Evolutionary conservation across 495 filamentous ascomycete genomes (phyloP), one percentile per base, ranked within the genome.

Genomic region (Neurospora sp.): DNA sequence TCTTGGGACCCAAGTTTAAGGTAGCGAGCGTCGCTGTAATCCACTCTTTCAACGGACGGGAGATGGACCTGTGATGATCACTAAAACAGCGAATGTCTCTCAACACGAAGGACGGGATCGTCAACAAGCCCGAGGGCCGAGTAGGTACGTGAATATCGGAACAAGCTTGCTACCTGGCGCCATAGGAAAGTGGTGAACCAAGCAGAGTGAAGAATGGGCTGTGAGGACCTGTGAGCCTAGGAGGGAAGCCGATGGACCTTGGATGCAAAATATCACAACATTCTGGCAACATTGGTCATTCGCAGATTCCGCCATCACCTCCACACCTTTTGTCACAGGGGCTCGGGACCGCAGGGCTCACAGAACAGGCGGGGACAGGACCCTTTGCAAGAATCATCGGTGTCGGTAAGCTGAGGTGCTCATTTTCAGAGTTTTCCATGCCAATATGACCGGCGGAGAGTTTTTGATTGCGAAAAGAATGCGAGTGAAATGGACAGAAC

Each of bases 261-360:
- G 20, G 12, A 59, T 71, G 42, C 68, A 70, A 69, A 77, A 80
- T 77, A 80, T 79, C 72, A 74, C 79, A 77, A 76, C 78, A 80
- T 79, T 79, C 79, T 80, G 27, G 75, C 76, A 78, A 77, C 76
- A 79, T 77, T 37, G 14, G 39, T 39, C 37, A 35, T 71, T 39
- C 20, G 37, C 71, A 71, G 70, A 77, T 75, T 65, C 72, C 74
- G 74, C 71, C 75, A 76, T 75, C 42, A 27, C 44, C 73, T 72
- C 71, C 73, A 73, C 40, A 31, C 39, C 42, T 70, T 76, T 73
- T 72, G 73, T 77, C 78, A 78, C 65, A 48, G 69, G 70, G 68
- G 20, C 53, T 35, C 53, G 53, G 27, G 22, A 2, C 53, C 53
- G 53, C 53, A 35, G 53, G 53, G 53, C 53, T 65, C 53, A 65